Evolutionary conservation across 176 grass and related monocot species (phyloP), one percentile per base, ranked within the genome.

Genomic region (Leersia perrieri): DNA sequence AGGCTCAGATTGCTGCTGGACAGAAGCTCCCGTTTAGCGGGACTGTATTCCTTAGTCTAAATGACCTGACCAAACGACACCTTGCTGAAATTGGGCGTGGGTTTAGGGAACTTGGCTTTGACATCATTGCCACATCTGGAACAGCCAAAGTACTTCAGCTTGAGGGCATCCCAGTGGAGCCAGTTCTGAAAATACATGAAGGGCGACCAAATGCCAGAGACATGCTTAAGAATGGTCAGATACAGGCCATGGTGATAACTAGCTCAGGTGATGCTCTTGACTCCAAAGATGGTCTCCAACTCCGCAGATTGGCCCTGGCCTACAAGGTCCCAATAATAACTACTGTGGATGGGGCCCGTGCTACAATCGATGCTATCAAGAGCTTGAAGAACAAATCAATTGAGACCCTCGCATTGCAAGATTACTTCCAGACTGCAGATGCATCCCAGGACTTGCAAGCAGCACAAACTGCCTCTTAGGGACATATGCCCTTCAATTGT

Each of bases 1-100:
- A 99, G 75, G 97, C 97, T 28, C 97, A 99, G 73, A 93, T 99
- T 89, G 97, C 97, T 64, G 97, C 97, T 60, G 97, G 97, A 75
- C 97, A 99, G 87, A 92, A 90, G 69, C 87, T 99, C 26, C 69
- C 93, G 39, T n/a, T 79, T 72, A 84, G 73, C 39, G 97, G 97
- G 44, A 92, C 89, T 27, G 89, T 90, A 20, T 99, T 99, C 84
- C 76, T 99, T 68, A 99, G 97, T 66, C 80, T 99, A 8, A 99
- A 96, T 9, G 97, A 99, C 74, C 77, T 89, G 73, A 99, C 97
- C 4, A 99, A 99, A 30, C 89, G 77, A 1, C 93, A 99, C 53
- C 92, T 99, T 70, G 90, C 82, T 78, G 92, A 94, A 36, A 83
- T 99, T 57, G 91, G 90, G 2, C 75, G 60, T 35, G 93, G 88